Evolutionary conservation across 139 green algal species (phyloP), one percentile per base, ranked within the genome.

Genomic region (Coccomyxa sp.): DNA sequence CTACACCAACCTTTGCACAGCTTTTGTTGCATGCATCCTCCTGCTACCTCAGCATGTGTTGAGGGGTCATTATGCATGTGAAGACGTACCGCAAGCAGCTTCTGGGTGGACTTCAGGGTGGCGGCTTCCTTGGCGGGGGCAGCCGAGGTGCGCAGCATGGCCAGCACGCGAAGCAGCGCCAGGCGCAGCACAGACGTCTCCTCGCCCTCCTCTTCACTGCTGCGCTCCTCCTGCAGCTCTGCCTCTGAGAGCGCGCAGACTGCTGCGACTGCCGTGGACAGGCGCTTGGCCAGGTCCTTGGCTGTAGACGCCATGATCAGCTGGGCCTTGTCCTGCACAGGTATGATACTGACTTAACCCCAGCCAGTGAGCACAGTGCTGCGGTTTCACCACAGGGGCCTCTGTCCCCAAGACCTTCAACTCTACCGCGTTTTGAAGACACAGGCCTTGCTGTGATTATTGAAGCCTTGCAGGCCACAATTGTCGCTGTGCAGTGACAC

Each of bases 281-380:
- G 75, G 29, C 64, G 73, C 31, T 33, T 33, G 3, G 36, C 27
- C 36, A 81, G 50, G 35, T 74, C 75, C 4, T 81, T 35, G 6
- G 75, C 68, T 14, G 35, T 74, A 35, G 79, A 50, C 0, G 8
- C 39, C 18, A 89, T 68, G 29, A 68, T 58, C 37, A 75, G 40
- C 74, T 69, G n/a, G 24, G 85, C 79, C 12, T 68, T 55, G 27
- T 82, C 85, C 77, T 85, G 72, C 55, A 74, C 27, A 71, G 58
- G 12, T n/a, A n/a, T n/a, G n/a, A n/a, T n/a, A n/a, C 50, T 29
- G 29, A 39, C 58, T 27, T 22, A 18, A 64, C 5, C 22, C 50
- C 50, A 64, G 27, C 18, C 64, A 72, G n/a, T 72, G n/a, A 35
- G 64, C 64, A 72, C 24, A 16, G 24, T 2, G 64, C 64, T 38